These are phyloP conservation scores for Pythium aristosporum DNA, from an alignment of 352 stramenopile genomes.

Conservation along the genomic window DNA sequence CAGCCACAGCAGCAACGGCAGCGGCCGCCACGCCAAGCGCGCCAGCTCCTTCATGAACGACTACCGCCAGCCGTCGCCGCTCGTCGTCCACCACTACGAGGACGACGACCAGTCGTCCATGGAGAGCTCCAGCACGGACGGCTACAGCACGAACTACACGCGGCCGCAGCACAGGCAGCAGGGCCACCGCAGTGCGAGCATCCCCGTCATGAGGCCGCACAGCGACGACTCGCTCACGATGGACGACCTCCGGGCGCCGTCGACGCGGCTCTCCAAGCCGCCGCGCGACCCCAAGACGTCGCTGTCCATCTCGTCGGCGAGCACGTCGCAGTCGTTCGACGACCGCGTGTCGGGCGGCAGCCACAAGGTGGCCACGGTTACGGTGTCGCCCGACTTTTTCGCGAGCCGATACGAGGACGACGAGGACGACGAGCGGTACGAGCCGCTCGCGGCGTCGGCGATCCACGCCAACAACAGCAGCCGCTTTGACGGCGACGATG, in stretches of 20 bases:
- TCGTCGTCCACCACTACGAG: constrained; percentile 15
- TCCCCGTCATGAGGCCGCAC: constrained; percentile 1
- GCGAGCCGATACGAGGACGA: constrained; percentile 28
- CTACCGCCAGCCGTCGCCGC: constrained; percentile 12
- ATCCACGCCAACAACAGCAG: constrained; percentile 24
- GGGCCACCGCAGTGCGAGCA: background rate
- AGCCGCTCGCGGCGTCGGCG: constrained; percentile 44
- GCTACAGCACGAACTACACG: background rate
- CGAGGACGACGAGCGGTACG: constrained; percentile 33
- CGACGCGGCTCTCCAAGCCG: constrained; percentile 4
- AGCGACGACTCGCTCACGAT: constrained; percentile 25
- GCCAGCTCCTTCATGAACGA: constrained; percentile 6
- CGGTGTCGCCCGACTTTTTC: constrained; percentile 12
- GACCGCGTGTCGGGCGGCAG: constrained; percentile 23
- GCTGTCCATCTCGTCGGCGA: constrained; percentile 58
- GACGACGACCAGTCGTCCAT: constrained; percentile 17
- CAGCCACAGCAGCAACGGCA: constrained; percentile 3
- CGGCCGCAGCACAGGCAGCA: background rate
- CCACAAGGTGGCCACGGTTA: constrained; percentile 19
- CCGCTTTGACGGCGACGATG: constrained; percentile 22
- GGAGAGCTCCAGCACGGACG: constrained; percentile 9
- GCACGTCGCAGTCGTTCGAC: constrained; percentile 54
- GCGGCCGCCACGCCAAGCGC: constrained; percentile 2
- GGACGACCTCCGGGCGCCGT: constrained; percentile 14
- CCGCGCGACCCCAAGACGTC: constrained; percentile 14